Percentiles rank a stretch among this genome's conserved stretches.
Evolutionary conservation across 352 stramenopile genomes (phyloP).

Genomic region (Phytophthora tentaculata): DNA sequence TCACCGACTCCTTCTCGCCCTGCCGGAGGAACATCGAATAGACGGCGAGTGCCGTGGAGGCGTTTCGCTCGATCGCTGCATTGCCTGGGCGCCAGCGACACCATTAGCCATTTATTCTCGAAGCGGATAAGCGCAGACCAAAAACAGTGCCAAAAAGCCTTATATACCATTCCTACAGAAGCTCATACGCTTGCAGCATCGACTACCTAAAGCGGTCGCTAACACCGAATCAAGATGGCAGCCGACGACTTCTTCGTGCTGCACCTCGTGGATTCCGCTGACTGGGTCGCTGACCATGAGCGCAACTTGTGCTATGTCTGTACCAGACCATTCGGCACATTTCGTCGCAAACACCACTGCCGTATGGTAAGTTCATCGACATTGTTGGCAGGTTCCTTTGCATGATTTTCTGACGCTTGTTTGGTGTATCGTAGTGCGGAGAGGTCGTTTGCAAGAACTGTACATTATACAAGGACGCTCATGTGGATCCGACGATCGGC

Average conservation of each 20-base stretch:
- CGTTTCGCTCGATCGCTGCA: slow-evolving; percentile 26
- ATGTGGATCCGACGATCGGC: slow-evolving; percentile 52
- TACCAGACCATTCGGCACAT: slow-evolving; percentile 77
- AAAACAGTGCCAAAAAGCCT: neutral
- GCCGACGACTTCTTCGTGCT: slow-evolving; percentile 67
- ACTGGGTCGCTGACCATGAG: slow-evolving; percentile 82
- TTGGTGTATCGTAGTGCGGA: slow-evolving; percentile 51
- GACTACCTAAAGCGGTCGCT: slow-evolving; percentile 1
- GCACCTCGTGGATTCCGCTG: slow-evolving; percentile 72
- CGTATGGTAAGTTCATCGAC: slow-evolving; percentile 57
- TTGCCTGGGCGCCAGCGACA: slow-evolving; percentile 14
- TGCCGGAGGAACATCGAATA: slow-evolving; percentile 14
- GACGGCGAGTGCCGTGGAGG: slow-evolving; percentile 1
- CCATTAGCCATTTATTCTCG: slow-evolving; percentile 25
- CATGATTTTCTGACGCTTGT: slow-evolving; percentile 4
- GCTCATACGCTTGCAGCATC: slow-evolving; percentile 1
- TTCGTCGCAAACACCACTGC: slow-evolving; percentile 89
- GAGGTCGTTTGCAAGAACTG: slow-evolving; percentile 86
- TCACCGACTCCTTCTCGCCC: slow-evolving; percentile 36
- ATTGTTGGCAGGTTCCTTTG: neutral
- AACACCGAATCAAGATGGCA: slow-evolving; percentile 25
- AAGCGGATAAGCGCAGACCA: slow-evolving; percentile 11
- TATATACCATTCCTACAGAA: neutral
- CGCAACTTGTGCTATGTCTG: slow-evolving; percentile 79
- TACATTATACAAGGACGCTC: slow-evolving; percentile 74